Conservation (phyloP, 148 eudicot species). For the Fagopyrum homotropicum region DNA sequence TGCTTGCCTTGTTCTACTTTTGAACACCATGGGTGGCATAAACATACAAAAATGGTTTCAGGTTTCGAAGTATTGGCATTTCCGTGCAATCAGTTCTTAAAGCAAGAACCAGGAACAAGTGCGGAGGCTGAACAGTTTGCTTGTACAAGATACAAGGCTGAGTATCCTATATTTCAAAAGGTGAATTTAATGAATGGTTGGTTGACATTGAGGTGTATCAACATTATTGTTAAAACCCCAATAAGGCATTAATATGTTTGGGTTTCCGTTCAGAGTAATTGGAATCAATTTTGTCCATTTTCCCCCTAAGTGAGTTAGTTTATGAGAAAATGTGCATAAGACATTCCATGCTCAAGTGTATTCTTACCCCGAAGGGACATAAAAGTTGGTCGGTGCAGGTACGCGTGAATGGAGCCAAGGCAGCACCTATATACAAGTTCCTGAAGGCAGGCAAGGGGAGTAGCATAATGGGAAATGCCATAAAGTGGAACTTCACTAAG, state of each 20-base stretch:
- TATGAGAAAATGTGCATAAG: no score
- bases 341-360: neutral
- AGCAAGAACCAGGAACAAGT: constrained; percentile 84
- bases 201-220: neutral
- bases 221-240: no score
- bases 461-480: constrained; percentile 35
- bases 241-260: neutral
- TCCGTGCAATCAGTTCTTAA: constrained; percentile 88
- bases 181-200: constrained; percentile 19
- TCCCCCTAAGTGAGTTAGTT: neutral
- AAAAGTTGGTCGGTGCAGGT: constrained; percentile 29
- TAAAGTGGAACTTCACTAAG: constrained; percentile 93
- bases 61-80: constrained; percentile 89
- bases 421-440: constrained; percentile 68
- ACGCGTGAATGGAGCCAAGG: constrained; percentile 53
- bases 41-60: constrained; percentile 15
- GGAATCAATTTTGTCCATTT: neutral
- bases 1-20: neutral
- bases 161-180: constrained; percentile 83
- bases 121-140: constrained; percentile 62
- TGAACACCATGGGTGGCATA: neutral
- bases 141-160: constrained; percentile 78
- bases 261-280: neutral
- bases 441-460: constrained; percentile 52
- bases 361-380: neutral